Conservation (phyloP, 345 rosid species). For the Salix dunnii region DNA sequence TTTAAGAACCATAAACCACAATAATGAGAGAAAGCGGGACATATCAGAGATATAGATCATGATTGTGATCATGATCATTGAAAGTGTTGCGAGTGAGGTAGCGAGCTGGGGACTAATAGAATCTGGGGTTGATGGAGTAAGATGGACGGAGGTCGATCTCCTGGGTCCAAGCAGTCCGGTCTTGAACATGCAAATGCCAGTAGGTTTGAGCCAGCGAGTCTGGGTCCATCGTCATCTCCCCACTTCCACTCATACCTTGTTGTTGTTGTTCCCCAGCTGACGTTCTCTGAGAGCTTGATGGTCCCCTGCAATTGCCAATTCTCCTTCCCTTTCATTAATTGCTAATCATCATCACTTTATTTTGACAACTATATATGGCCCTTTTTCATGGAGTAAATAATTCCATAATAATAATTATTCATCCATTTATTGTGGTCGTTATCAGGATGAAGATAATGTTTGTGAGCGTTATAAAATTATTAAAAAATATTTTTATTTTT, state of each 20-base stretch:
- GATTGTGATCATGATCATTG: not conserved
- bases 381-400: not conserved
- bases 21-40: not conserved
- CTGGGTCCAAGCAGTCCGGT: conserved; percentile 85
- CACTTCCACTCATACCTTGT: conserved; percentile 17
- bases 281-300: conserved; percentile 38
- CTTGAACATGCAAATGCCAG: conserved; percentile 90
- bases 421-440: not conserved
- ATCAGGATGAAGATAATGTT: no score
- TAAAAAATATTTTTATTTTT: no score
- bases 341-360: conserved; percentile 5
- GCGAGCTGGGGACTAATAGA: not conserved
- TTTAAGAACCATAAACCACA: not conserved
- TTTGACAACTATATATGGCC: not conserved
- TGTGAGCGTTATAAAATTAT: no score
- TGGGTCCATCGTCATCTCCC: conserved; percentile 63
- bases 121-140: conserved; percentile 23
- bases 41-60: not conserved
- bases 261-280: conserved; percentile 46
- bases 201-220: conserved; percentile 84
- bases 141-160: conserved; percentile 85
- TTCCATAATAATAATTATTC: not conserved
- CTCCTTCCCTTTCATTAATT: conserved; percentile 4
- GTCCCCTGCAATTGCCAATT: conserved; percentile 45
- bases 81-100: no score